Evolutionary conservation across 1,139 yeast genomes (phyloP).

Genomic region (Scheffersomyces cryptocercus): DNA sequence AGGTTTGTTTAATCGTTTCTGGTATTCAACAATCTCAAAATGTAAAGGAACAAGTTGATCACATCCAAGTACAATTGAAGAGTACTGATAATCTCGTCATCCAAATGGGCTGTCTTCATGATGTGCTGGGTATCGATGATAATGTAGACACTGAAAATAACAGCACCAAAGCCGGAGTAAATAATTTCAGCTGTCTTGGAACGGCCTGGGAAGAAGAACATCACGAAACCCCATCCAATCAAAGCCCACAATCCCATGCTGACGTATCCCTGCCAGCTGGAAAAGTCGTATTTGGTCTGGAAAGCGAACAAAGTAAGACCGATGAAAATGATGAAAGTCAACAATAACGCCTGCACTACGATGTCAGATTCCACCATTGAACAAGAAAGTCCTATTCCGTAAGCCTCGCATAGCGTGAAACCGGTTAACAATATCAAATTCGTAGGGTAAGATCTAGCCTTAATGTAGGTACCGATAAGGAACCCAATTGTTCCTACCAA

Average conservation of each 20-base stretch:
- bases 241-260: conserved; percentile 66
- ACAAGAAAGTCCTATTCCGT: conserved; percentile 68
- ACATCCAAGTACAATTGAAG: conserved; percentile 78
- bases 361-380: conserved; percentile 63
- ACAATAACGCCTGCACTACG: conserved; percentile 68
- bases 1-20: conserved; percentile 33
- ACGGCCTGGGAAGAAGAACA: conserved; percentile 64
- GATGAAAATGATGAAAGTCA: conserved; percentile 68
- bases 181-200: conserved; percentile 55
- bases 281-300: conserved; percentile 80
- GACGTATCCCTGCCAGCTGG: conserved; percentile 68
- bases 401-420: conserved; percentile 77
- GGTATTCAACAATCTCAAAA: conserved; percentile 65
- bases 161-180: conserved; percentile 74
- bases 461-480: conserved; percentile 58
- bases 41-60: conserved; percentile 74
- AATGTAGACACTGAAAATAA: conserved; percentile 71
- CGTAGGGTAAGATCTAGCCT: conserved; percentile 65
- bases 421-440: conserved; percentile 57
- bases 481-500: conserved; percentile 61
- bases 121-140: conserved; percentile 81
- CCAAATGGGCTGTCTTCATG: conserved; percentile 79
- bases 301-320: conserved; percentile 79
- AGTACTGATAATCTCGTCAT: conserved; percentile 82
- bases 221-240: conserved; percentile 71